Percentiles rank a stretch among this genome's conserved stretches.
Evolutionary conservation across 2,329 filamentous ascomycete species (phyloP).

Genomic region (Calonectria pteridis): DNA sequence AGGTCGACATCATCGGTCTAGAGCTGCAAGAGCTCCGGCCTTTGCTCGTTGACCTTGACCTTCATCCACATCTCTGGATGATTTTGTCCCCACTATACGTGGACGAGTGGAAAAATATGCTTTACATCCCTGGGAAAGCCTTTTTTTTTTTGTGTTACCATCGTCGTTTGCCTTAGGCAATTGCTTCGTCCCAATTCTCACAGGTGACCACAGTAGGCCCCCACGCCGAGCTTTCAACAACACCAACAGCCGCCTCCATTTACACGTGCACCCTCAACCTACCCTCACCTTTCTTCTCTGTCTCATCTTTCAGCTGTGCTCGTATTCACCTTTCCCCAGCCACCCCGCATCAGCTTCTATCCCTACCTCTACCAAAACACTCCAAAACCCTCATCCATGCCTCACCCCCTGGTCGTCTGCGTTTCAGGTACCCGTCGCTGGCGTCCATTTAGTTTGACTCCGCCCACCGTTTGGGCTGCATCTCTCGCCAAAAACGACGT

Average conservation of each 20-base stretch:
- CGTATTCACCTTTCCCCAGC: slow-evolving; percentile 16
- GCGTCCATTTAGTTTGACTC: slow-evolving; percentile 21
- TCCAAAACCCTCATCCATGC: slow-evolving; percentile 7
- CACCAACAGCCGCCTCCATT: not conserved
- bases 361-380: slow-evolving; percentile 6
- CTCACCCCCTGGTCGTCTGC: slow-evolving; percentile 24
- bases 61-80: not conserved
- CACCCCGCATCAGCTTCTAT: slow-evolving; percentile 14
- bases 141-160: not conserved
- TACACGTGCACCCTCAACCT: not conserved
- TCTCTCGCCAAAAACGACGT: not conserved
- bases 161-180: not conserved
- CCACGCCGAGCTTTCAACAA: not conserved
- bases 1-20: not conserved
- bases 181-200: not conserved
- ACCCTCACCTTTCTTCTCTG: not conserved
- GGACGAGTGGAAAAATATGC: not conserved
- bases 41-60: not conserved
- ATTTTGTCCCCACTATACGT: slow-evolving; percentile 1
- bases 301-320: not conserved
- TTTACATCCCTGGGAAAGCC: not conserved
- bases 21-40: not conserved
- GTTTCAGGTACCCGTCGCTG: slow-evolving; percentile 34
- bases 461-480: slow-evolving; percentile 11
- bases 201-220: not conserved